phyloP scores from a whole-genome alignment of 169 alveolate species.

The Haemoproteus tartakovskyi region DNA sequence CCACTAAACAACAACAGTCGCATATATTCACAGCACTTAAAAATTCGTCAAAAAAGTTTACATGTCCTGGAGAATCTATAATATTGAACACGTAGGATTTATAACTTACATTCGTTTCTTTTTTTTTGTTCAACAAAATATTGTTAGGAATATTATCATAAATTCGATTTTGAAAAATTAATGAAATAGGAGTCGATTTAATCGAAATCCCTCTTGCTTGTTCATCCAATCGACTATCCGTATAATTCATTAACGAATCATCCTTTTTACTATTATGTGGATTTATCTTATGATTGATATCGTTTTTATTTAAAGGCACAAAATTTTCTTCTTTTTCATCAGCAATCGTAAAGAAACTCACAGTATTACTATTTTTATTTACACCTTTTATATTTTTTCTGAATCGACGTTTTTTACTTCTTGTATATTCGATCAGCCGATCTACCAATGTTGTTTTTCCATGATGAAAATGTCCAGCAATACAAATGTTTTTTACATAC shows the following conservation, averaged over 20 bases:
- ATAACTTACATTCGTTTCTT: slow-evolving; percentile 50
- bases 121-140: slow-evolving; percentile 69
- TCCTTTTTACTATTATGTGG: slow-evolving; percentile 57
- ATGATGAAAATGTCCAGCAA: slow-evolving; percentile 96
- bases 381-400: too few relatives aligned
- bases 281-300: slow-evolving; percentile 10
- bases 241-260: slow-evolving; percentile 78
- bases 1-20: slow-evolving; percentile 95
- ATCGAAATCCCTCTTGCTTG: slow-evolving; percentile 94
- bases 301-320: too few relatives aligned
- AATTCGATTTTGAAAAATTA: slow-evolving; percentile 83
- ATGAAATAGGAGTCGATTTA: slow-evolving; percentile 96
- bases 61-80: slow-evolving; percentile 97
- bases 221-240: slow-evolving; percentile 97
- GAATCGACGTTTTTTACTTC: slow-evolving; percentile 82
- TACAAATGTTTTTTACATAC: slow-evolving; percentile 92
- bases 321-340: slow-evolving; percentile 21
- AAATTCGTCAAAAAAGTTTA: slow-evolving; percentile 96
- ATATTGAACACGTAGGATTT: slow-evolving; percentile 85
- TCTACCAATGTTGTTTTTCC: slow-evolving; percentile 98
- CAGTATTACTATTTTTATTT: slow-evolving; percentile 35
- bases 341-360: slow-evolving; percentile 11
- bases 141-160: slow-evolving; percentile 66
- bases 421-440: slow-evolving; percentile 92
- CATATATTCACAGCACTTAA: slow-evolving; percentile 91